A percentile compares a stretch with the other conserved stretches of the same genome.
Evolutionary conservation across 179 eudicot genomes (phyloP).

Genomic region (Dionaea muscipula): DNA sequence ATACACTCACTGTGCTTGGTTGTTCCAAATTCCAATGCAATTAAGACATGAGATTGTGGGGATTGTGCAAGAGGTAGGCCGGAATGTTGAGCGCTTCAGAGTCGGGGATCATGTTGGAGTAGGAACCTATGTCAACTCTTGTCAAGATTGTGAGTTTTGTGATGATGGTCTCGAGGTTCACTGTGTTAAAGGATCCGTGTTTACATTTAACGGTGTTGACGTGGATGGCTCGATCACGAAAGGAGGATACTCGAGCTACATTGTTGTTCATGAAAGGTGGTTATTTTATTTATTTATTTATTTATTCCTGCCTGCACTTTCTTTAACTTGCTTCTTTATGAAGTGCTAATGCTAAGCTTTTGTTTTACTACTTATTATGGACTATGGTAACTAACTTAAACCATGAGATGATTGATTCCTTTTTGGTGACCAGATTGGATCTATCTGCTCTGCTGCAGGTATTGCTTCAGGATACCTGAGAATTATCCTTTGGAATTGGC

Average conservation of each 20-base stretch:
- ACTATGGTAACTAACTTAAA: too few species aligned
- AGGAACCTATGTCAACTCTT: constrained; percentile 71
- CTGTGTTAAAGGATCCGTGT: constrained; percentile 48
- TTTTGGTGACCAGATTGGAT: too few species aligned
- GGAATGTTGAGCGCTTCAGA: constrained; percentile 43
- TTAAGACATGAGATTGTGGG: constrained; percentile 87
- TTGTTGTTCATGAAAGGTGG: constrained; percentile 69
- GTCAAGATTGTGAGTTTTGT: constrained; percentile 69
- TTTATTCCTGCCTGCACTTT: too few species aligned
- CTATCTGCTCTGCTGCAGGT: too few species aligned
- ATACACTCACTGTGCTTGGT: too few species aligned
- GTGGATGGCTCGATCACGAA: constrained; percentile 64
- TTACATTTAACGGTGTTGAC: constrained; percentile 58
- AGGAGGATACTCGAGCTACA: constrained; percentile 71
- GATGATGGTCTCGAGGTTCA: constrained; percentile 41
- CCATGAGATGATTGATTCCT: too few species aligned
- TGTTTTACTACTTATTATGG: too few species aligned
- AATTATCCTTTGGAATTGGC: constrained; percentile 56
- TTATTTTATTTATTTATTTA: neutral
- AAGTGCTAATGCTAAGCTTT: too few species aligned
- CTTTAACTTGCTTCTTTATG: too few species aligned
- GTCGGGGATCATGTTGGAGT: constrained; percentile 75
- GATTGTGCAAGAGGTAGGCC: constrained; percentile 53
- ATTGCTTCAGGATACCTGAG: constrained; percentile 67
- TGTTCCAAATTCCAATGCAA: neutral